Percentiles rank a stretch among this genome's conserved stretches.
These are phyloP conservation scores for Medicago arabica DNA, from an alignment of 306 rosid species.

Conservation along the genomic window DNA sequence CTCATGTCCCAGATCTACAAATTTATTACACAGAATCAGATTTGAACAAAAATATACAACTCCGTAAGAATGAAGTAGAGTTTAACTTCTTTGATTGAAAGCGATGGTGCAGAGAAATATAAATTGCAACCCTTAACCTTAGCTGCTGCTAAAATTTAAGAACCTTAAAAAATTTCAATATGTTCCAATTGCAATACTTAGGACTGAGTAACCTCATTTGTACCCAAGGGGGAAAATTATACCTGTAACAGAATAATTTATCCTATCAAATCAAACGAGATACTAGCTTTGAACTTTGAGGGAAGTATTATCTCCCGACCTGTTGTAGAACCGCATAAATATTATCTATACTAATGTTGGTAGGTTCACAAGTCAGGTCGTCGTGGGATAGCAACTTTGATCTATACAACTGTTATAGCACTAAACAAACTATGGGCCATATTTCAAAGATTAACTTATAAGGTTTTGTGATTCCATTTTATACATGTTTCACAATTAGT, in stretches of 20 bases:
- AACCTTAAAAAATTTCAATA: conserved; percentile 13
- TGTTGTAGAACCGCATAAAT: neutral
- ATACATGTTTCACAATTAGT: conserved; percentile 13
- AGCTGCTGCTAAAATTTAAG: conserved; percentile 12
- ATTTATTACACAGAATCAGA: conserved; percentile 34
- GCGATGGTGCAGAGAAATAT: conserved; percentile 20
- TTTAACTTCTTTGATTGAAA: conserved; percentile 19
- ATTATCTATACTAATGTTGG: neutral
- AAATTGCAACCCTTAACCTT: conserved; percentile 14
- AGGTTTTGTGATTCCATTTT: conserved; percentile 8
- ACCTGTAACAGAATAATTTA: conserved; percentile 2
- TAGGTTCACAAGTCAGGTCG: too few species aligned
- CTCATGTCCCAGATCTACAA: conserved; percentile 90
- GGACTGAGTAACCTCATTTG: neutral
- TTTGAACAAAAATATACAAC: conserved; percentile 7
- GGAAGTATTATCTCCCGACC: neutral
- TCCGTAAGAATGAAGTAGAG: neutral
- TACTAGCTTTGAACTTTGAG: conserved; percentile 14
- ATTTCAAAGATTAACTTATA: conserved; percentile 9
- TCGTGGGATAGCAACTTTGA: too few species aligned
- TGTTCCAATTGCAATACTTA: conserved; percentile 1
- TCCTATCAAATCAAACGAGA: neutral
- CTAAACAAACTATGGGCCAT: conserved; percentile 7
- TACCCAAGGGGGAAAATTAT: neutral
- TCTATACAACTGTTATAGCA: neutral